Evolutionary conservation across 169 alveolate genomes (phyloP).

Genomic region (Plasmodium relictum): DNA sequence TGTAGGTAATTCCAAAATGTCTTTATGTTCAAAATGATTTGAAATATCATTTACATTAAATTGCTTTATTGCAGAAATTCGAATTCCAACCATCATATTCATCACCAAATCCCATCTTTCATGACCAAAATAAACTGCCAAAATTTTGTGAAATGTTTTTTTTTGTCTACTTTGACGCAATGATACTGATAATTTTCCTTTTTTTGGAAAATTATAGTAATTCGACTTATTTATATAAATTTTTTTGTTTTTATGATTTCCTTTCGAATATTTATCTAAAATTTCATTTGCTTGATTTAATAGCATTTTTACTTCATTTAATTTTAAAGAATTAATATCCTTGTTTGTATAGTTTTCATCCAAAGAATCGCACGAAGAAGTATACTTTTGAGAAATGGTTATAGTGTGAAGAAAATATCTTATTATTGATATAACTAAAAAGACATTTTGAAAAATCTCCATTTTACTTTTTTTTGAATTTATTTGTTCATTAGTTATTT

Average conservation of each 20-base stretch:
- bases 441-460: conserved; percentile 13
- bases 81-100: conserved; percentile 93
- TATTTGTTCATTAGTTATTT: neutral
- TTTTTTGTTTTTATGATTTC: conserved; percentile 14
- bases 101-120: conserved; percentile 93
- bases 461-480: neutral
- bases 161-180: conserved; percentile 48
- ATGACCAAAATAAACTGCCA: conserved; percentile 92
- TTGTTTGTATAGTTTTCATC: conserved; percentile 8
- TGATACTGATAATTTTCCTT: conserved; percentile 60
- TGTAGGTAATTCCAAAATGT: conserved; percentile 38
- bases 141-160: conserved; percentile 12
- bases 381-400: conserved; percentile 36
- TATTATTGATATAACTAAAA: conserved; percentile 19
- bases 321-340: neutral
- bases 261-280: conserved; percentile 37
- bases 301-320: conserved; percentile 13
- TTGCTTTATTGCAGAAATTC: conserved; percentile 85
- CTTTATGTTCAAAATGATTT: conserved; percentile 37
- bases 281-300: conserved; percentile 32
- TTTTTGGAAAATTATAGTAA: conserved; percentile 19
- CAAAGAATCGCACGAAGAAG: conserved; percentile 39
- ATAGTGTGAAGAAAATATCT: conserved; percentile 47
- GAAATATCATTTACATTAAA: conserved; percentile 6
- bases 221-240: conserved; percentile 49